phyloP scores from a whole-genome alignment of 2,329 filamentous ascomycete genomes.

The Fusarium paranaense region DNA sequence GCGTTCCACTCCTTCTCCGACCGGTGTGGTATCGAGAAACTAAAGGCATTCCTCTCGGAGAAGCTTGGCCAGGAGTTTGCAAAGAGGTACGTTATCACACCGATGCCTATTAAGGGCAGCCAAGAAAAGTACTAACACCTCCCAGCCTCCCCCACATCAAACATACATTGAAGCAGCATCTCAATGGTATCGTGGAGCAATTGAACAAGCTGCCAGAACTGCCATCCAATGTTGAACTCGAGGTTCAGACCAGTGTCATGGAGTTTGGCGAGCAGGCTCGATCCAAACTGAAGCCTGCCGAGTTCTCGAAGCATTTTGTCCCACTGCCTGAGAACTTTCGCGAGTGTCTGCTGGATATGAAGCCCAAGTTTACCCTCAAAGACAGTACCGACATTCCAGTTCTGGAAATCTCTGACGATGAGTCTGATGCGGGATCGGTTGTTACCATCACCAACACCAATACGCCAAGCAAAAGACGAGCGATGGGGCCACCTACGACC shows the following conservation, averaged over 20 bases:
- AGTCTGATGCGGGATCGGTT: conserved; percentile 49
- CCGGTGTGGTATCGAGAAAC: conserved; percentile 64
- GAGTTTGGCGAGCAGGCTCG: conserved; percentile 66
- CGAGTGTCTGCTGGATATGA: conserved; percentile 57
- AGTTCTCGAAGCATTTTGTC: conserved; percentile 60
- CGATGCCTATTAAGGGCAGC: conserved; percentile 6
- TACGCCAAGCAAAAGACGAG: conserved; percentile 48
- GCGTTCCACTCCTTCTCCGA: conserved; percentile 61
- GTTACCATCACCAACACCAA: conserved; percentile 28
- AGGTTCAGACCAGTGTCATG: conserved; percentile 70
- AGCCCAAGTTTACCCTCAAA: conserved; percentile 59
- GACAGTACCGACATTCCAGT: conserved; percentile 50
- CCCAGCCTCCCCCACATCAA: conserved; percentile 64
- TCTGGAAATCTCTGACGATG: conserved; percentile 55
- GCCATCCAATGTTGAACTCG: conserved; percentile 74
- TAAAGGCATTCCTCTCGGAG: conserved; percentile 64
- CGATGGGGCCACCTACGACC: conserved; percentile 43
- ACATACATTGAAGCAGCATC: conserved; percentile 61
- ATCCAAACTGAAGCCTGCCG: conserved; percentile 58
- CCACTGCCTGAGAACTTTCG: conserved; percentile 64
- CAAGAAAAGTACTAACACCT: conserved; percentile 23
- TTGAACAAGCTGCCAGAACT: conserved; percentile 74
- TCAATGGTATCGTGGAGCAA: conserved; percentile 64
- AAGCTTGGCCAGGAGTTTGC: conserved; percentile 66
- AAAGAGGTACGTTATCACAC: conserved; percentile 54